Evolutionary conservation across 2,329 filamentous ascomycete species (phyloP).

Genomic region (Colletotrichum sp.): DNA sequence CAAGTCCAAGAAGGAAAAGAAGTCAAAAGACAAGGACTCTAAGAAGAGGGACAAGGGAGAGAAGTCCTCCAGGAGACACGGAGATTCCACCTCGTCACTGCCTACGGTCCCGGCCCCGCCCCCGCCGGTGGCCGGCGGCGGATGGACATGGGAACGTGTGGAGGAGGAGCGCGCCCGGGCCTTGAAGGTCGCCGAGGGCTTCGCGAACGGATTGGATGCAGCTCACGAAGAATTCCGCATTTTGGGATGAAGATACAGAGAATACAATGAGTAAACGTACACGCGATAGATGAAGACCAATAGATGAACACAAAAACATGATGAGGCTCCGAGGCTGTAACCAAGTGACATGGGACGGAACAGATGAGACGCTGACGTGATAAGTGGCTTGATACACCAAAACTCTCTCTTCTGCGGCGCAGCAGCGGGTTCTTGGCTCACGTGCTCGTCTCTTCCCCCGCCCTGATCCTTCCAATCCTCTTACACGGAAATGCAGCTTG

Average conservation of each 20-base stretch:
- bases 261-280: background rate
- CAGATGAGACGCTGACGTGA: background rate
- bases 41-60: background rate
- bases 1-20: background rate
- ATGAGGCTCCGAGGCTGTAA: background rate
- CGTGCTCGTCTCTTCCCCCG: background rate
- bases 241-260: background rate
- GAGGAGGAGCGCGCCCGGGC: conserved; percentile 5
- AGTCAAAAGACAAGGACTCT: background rate
- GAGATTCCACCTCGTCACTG: background rate
- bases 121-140: background rate
- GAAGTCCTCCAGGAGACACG: background rate
- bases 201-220: conserved; percentile 4
- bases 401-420: background rate
- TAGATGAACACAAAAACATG: background rate
- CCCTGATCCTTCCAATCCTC: background rate
- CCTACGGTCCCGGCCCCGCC: background rate
- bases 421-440: background rate
- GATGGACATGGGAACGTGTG: conserved; percentile 11
- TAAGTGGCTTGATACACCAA: background rate
- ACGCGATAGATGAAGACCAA: background rate
- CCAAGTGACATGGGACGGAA: background rate
- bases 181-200: background rate
- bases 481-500: background rate
- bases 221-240: conserved; percentile 4